phyloP scores from a whole-genome alignment of 1,284 basidiomycete genomes.

The Ceratobasidium sp. region DNA sequence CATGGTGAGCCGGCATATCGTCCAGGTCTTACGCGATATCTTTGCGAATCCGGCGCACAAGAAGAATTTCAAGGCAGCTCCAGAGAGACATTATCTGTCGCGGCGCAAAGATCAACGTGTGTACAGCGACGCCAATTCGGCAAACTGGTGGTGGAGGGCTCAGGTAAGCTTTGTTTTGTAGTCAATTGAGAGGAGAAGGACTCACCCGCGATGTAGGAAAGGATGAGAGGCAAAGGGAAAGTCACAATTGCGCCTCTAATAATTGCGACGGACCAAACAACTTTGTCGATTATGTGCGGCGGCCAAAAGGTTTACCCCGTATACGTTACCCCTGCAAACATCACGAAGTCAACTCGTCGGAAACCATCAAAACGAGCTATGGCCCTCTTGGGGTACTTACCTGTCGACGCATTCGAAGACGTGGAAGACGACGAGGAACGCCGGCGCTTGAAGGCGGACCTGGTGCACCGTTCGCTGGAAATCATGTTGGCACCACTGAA shows the following conservation, averaged over 20 bases:
- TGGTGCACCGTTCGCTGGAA: conserved; percentile 49
- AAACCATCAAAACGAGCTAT: conserved; percentile 38
- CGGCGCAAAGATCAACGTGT: background rate
- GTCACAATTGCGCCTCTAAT: conserved; percentile 1
- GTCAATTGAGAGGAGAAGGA: background rate
- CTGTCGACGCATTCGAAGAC: conserved; percentile 32
- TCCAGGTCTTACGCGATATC: background rate
- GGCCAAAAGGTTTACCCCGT: conserved; percentile 38
- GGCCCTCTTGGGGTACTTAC: conserved; percentile 42
- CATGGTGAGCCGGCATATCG: conserved; percentile 6
- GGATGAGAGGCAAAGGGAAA: background rate
- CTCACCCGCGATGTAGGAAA: background rate
- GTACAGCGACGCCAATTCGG: background rate
- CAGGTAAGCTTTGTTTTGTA: background rate
- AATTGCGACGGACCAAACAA: conserved; percentile 22
- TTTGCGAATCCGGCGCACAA: conserved; percentile 8
- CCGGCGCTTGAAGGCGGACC: conserved; percentile 12
- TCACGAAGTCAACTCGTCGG: conserved; percentile 28
- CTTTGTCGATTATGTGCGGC: background rate
- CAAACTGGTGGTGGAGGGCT: conserved; percentile 14
- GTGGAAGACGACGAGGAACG: background rate
- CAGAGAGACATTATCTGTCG: background rate
- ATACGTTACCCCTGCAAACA: conserved; percentile 21
- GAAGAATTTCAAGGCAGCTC: background rate
- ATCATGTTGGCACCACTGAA: conserved; percentile 43